Base-by-base conservation (phyloP, 2,329 filamentous ascomycete genomes). In the Aspergillus glaucus region DNA sequence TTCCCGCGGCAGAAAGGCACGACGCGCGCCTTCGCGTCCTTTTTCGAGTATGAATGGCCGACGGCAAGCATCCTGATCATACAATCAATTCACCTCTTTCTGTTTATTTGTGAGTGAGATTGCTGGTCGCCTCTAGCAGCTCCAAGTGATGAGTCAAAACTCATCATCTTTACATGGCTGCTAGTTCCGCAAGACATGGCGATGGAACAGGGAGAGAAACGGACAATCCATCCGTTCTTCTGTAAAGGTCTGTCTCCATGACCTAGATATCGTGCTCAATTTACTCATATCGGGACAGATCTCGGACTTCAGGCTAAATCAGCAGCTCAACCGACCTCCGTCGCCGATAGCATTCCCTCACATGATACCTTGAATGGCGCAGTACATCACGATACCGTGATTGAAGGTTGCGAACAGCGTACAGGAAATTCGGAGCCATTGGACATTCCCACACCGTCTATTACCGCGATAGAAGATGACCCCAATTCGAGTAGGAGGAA, bases 151-250 rank as follows among this genome's bases (percentile, higher is more conserved):
- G 62, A 63, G 51, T 53, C 55, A 56, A 44, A 43, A 44, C 52
- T 52, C 50, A 55, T 59, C 58, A 62, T 65, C 59, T 57, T 56
- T 41, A 47, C 52, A 53, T 57, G 50, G 48, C 58, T 53, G 50
- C 15, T 45, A n/a, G 17, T 36, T 36, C 14, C 34, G 19, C 51
- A 53, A 59, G 54, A 50, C 47, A 63, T 62, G 64, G 69, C 62
- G 53, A 71, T 71, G 67, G 67, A 60, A 55, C 65, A 65, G 37
- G 37, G 19, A 48, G 65, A 67, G 52, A 64, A 67, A 55, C 66
- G 61, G 44, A 62, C 61, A 44, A 60, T 72, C 48, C 68, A 72
- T 56, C 69, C 70, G 19, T 72, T 72, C 50, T 71, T 73, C 51
- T 59, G 57, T 52, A 65, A 64, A 65, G 65, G 71, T 73, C 47